phyloP scores from a whole-genome alignment of 495 filamentous ascomycete species.

The Aspergillus mulundensis region DNA sequence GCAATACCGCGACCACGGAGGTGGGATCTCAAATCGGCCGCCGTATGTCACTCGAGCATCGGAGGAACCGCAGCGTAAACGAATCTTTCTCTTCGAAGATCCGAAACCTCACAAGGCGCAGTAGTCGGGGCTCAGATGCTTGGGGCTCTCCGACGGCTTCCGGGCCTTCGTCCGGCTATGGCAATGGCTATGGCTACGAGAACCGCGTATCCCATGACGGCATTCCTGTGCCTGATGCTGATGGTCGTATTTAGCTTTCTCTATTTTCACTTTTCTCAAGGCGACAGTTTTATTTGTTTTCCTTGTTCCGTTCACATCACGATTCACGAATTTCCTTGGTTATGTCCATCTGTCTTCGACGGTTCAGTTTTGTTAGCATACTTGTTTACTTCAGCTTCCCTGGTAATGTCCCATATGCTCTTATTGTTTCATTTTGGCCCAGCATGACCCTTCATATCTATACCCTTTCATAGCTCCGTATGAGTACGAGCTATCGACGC shows the following conservation, averaged over 20 bases:
- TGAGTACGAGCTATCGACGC: no score
- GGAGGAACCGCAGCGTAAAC: conserved; percentile 60
- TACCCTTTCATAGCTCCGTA: background rate
- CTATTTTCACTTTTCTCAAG: background rate
- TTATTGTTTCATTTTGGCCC: background rate
- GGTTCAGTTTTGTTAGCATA: background rate
- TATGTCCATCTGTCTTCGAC: background rate
- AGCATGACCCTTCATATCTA: background rate
- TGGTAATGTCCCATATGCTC: no score
- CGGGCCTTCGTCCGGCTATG: background rate
- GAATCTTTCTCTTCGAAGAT: conserved; percentile 64
- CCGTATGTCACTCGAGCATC: conserved; percentile 53
- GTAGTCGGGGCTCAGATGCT: conserved; percentile 52
- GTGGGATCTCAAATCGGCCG: conserved; percentile 22
- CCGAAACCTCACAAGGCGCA: conserved; percentile 64
- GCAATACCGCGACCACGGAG: conserved; percentile 6
- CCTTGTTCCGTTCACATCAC: background rate
- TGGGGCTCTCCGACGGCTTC: conserved; percentile 16
- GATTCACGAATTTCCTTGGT: background rate
- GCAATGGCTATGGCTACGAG: conserved; percentile 8
- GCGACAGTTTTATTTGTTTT: background rate
- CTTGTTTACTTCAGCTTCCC: no score
- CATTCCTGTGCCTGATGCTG: conserved; percentile 24
- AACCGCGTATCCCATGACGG: conserved; percentile 32
- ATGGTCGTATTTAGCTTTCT: conserved; percentile 18